phyloP scores from a whole-genome alignment of 371 early-diverging fungal genomes.

The Mucor velutinosus region DNA sequence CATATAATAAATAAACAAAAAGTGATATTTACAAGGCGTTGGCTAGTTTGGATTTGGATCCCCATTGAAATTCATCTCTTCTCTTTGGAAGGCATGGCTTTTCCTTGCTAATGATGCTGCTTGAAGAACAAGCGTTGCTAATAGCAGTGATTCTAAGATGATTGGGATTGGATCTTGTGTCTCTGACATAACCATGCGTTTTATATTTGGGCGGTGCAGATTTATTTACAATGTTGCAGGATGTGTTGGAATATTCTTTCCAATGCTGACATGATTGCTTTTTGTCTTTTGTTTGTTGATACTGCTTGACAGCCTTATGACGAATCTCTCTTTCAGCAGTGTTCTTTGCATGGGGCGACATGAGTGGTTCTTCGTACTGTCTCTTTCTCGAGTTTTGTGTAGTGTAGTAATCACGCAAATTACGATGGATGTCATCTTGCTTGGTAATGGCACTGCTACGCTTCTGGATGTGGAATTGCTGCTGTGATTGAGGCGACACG shows the following conservation, averaged over 20 bases:
- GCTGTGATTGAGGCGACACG: background rate
- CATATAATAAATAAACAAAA: background rate
- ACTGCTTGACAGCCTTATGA: constrained; percentile 20
- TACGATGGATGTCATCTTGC: constrained; percentile 14
- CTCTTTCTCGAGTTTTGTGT: constrained; percentile 2
- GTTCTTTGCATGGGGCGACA: background rate
- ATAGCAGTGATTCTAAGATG: constrained; percentile 15
- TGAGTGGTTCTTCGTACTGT: constrained; percentile 4
- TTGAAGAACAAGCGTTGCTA: constrained; percentile 6
- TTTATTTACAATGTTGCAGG: constrained; percentile 8
- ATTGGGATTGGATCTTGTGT: constrained; percentile 20
- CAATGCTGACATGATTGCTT: constrained; percentile 8
- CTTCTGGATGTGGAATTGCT: background rate
- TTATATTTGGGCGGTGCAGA: constrained; percentile 13
- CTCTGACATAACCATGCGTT: constrained; percentile 26
- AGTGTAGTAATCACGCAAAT: constrained; percentile 15
- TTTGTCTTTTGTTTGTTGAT: constrained; percentile 11
- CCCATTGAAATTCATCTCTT: constrained; percentile 21
- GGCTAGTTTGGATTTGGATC: constrained; percentile 5
- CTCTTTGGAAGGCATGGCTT: constrained; percentile 8
- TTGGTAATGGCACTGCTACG: constrained; percentile 3
- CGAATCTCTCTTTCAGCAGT: constrained; percentile 9
- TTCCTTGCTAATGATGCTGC: constrained; percentile 1
- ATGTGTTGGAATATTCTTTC: constrained; percentile 15
- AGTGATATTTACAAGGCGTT: background rate